Base-by-base conservation (phyloP, 139 green algal genomes). In the Yamagishiella unicocca region DNA sequence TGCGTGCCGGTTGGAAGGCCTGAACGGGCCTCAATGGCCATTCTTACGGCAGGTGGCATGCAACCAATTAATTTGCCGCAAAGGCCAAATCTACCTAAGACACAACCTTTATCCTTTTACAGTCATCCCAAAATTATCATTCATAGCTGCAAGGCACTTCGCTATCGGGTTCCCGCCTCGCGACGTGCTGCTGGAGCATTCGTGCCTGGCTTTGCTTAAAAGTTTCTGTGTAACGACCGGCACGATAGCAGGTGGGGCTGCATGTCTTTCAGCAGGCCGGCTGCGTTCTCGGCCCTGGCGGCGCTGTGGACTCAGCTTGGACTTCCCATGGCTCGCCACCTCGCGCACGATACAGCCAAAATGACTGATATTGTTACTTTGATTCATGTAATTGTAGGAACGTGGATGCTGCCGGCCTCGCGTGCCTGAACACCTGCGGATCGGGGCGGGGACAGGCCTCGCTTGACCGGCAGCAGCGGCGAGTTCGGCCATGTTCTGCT, bases 401-500 rank as follows among this genome's bases (percentile, higher is more conserved):
- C 14, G 38, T 78, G 70, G 70, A 78, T 78, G 70, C 70, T 78
- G 70, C 70, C 70, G 37, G 38, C 40, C 38, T 78, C 4, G 40
- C 67, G 40, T 53, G 70, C 40, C 9, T 58, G 70, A 78, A 53
- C 17, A 58, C 70, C 70, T 55, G 17, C 21, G 70, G 70, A 78
- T 55, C 70, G 70, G 40, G 25, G 67, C 40, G 9, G 70, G 70
- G 38, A 78, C 38, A 38, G 40, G 70, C 12, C 42, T 27, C 38
- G 70, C 70, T 78, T 78, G 70, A 78, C 70, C 38, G 40, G 70
- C 70, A 55, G 25, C 22, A 58, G 38, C 38, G 7, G 70, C 70
- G 27, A n/a, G n/a, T n/a, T 27, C 38, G 43, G 67, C 88, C 31
- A 93, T 96, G 94, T 92, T 94, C 64, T 94, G 90, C 83, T 74